Base-by-base conservation (phyloP, 306 rosid species). In the Purshia tridentata region DNA sequence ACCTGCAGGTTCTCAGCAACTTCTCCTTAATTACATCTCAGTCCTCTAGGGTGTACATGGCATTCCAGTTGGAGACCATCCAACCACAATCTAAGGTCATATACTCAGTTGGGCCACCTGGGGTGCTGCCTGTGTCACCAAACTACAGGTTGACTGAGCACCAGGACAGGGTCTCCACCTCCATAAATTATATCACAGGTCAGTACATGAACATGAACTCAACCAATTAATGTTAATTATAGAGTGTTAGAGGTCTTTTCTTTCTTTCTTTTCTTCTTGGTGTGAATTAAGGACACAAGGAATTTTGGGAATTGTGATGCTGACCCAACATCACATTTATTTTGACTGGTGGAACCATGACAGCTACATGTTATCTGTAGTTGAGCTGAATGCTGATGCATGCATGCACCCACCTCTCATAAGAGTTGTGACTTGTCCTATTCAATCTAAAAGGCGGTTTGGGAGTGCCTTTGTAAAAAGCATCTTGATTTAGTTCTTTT, bases 131-230 rank as follows among this genome's bases (percentile, higher is more conserved):
- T 42, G 73, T 84, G 3, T 54, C 78, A 3, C 92, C 95, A 29
- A 68, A 78, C 57, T 88, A 69, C 80, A 65, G 72, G 66, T 65
- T 91, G 61, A 15, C 52, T 0, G 71, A 82, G 72, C 97, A 91
- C 67, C 80, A 64, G 41, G 80, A 84, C 74, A 87, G 81, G 77
- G 68, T 72, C 68, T 68, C 87, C 19, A 74, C 86, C 40, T 62
- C 76, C 35, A 56, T 91, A 29, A 80, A 91, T 76, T 91, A 91
- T 23, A 78, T 72, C 19, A 72, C 88, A 79, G 97, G 97, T 79
- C 53, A 69, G 86, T 60, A 29, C 50, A 29, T 29, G 35, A 29
- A 29, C 35, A 29, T 29, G 35, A 69, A 50, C 70, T 49, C 23
- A 51, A 51, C 3, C 40, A 56, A 56, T 12, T 47, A 8, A 6